Evolutionary conservation across 805 yeast species (phyloP).

Genomic region (Kazachstania bromeliacearum): DNA sequence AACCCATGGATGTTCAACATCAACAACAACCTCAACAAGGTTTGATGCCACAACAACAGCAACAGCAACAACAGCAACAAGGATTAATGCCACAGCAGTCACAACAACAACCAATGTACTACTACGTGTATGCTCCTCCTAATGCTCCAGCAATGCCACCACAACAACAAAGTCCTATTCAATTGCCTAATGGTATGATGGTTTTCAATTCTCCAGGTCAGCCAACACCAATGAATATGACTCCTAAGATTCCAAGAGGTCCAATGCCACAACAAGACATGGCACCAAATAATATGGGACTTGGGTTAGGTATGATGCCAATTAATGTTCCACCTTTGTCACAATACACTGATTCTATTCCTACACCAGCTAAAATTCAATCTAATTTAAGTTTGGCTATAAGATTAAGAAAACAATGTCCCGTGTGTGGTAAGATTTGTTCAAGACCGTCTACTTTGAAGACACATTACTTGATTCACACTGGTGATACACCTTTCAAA

Average conservation of each 20-base stretch:
- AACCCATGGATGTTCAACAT: background rate
- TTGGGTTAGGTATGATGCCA: too few species aligned
- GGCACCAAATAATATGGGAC: too few species aligned
- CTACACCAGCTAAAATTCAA: too few species aligned
- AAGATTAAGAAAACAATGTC: constrained; percentile 32
- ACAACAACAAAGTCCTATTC: constrained; percentile 1
- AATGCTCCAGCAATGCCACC: constrained; percentile 1
- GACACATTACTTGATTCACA: constrained; percentile 72
- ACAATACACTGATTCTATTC: too few species aligned
- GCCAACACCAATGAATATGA: too few species aligned
- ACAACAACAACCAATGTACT: background rate
- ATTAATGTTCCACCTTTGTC: too few species aligned
- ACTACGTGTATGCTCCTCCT: background rate
- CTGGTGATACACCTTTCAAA: constrained; percentile 67
- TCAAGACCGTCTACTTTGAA: constrained; percentile 75
- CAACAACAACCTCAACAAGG: background rate
- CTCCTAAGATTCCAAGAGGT: too few species aligned
- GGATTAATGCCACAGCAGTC: background rate
- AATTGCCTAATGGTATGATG: background rate
- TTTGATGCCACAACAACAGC: background rate
- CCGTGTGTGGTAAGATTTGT: constrained; percentile 63
- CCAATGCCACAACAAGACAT: too few species aligned
- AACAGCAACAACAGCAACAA: constrained; percentile 3
- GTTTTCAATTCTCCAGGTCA: too few species aligned
- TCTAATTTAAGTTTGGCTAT: constrained; percentile 8